Evolutionary conservation across 306 rosid species (phyloP).

Genomic region (Ormosia semicastrata): DNA sequence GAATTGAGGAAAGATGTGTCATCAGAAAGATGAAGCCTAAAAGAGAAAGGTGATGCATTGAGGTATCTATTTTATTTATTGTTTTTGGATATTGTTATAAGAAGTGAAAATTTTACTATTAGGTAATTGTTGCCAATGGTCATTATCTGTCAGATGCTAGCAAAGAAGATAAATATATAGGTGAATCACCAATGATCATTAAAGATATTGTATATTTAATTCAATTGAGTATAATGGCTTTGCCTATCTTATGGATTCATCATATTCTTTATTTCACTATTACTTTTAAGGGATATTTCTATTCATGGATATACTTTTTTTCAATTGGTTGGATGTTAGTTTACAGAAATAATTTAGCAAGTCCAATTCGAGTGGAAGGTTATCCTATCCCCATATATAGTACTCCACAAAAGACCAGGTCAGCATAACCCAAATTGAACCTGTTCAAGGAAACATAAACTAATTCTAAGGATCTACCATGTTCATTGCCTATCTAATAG

Average conservation of each 20-base stretch:
- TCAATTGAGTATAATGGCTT: too few relatives aligned
- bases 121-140: slow-evolving; percentile 7
- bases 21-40: slow-evolving; percentile 76
- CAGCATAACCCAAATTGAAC: slow-evolving; percentile 94
- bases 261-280: too few relatives aligned
- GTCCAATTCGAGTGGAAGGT: slow-evolving; percentile 44
- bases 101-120: not conserved
- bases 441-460: slow-evolving; percentile 44
- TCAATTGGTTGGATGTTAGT: too few relatives aligned
- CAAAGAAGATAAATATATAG: slow-evolving; percentile 78
- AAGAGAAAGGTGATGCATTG: slow-evolving; percentile 75
- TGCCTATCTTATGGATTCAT: too few relatives aligned
- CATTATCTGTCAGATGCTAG: slow-evolving; percentile 53
- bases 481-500: not conserved
- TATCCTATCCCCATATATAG: slow-evolving; percentile 98
- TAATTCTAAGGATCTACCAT: slow-evolving; percentile 18
- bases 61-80: not conserved
- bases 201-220: too few relatives aligned
- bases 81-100: not conserved
- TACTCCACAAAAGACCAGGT: slow-evolving; percentile 79
- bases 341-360: too few relatives aligned
- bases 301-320: too few relatives aligned
- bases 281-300: too few relatives aligned
- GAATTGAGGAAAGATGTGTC: slow-evolving; percentile 65
- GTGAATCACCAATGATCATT: not conserved